Conservation (phyloP, 1,284 basidiomycete genomes). For the Coniferiporia sulphurascens region DNA sequence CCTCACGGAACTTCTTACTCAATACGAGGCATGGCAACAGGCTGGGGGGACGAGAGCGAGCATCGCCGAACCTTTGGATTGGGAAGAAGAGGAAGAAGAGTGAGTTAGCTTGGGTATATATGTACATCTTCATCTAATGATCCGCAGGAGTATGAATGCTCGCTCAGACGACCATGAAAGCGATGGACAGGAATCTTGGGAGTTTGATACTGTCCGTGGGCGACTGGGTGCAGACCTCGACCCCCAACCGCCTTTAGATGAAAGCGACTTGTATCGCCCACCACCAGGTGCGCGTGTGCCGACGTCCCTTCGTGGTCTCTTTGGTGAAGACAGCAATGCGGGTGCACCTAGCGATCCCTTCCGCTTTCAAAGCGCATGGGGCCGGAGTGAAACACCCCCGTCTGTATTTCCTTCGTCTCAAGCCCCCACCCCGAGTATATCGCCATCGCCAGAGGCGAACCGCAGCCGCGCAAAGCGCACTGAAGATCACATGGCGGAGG, state of each 20-base stretch:
- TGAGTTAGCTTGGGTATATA: constrained; percentile 25
- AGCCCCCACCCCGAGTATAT: constrained; percentile 7
- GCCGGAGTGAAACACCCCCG: constrained; percentile 29
- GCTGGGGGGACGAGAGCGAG: constrained; percentile 78
- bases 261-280: not conserved
- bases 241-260: not conserved
- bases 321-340: constrained; percentile 46
- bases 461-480: constrained; percentile 16
- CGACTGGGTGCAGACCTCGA: constrained; percentile 25
- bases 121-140: not conserved
- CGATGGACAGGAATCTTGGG: constrained; percentile 59
- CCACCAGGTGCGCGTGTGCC: constrained; percentile 43
- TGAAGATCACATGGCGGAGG: constrained; percentile 33
- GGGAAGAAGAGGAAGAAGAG: constrained; percentile 65
- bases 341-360: constrained; percentile 37
- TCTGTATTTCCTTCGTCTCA: constrained; percentile 21
- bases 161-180: constrained; percentile 6
- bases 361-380: constrained; percentile 34
- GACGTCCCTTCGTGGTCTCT: constrained; percentile 62
- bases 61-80: constrained; percentile 67
- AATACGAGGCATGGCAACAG: constrained; percentile 75
- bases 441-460: constrained; percentile 10
- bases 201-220: constrained; percentile 69
- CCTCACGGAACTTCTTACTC: constrained; percentile 81
- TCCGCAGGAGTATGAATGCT: not conserved